Conservation (phyloP, 148 eudicot genomes). For the Salicornia ramosissima region DNA sequence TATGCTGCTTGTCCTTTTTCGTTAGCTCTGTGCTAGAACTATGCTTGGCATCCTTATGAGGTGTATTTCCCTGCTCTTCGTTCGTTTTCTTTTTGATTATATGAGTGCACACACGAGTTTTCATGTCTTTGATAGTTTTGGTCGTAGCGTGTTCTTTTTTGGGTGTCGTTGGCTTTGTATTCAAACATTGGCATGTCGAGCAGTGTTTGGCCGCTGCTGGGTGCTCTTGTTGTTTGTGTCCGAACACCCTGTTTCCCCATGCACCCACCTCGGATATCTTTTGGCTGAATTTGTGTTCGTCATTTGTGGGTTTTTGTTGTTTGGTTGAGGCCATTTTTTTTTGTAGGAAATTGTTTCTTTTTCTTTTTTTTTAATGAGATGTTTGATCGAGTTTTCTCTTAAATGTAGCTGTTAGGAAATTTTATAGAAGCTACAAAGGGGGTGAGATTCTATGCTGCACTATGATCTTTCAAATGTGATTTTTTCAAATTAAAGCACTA, state of each 20-base stretch:
- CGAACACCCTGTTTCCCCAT: constrained; percentile 34
- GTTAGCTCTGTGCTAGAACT: constrained; percentile 11
- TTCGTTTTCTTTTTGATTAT: constrained; percentile 19
- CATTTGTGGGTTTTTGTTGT: constrained; percentile 30
- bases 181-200: constrained; percentile 27
- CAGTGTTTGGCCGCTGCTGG: constrained; percentile 29
- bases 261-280: constrained; percentile 35
- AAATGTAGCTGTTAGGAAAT: constrained; percentile 4
- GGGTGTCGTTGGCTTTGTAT: constrained; percentile 3
- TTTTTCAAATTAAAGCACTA: not conserved
- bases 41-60: constrained; percentile 19
- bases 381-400: not conserved
- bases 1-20: constrained; percentile 23
- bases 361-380: not conserved
- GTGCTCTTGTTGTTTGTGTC: constrained; percentile 30
- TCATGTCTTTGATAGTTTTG: not conserved
- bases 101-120: not conserved
- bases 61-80: constrained; percentile 11
- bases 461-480: not conserved
- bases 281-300: constrained; percentile 26
- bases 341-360: not conserved
- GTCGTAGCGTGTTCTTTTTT: constrained; percentile 20
- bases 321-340: constrained; percentile 37
- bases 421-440: constrained; percentile 2
- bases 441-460: constrained; percentile 1